A percentile compares a stretch with the other conserved stretches of the same genome.
Conservation (phyloP, 306 rosid genomes). For the Fagus crenata region DNA sequence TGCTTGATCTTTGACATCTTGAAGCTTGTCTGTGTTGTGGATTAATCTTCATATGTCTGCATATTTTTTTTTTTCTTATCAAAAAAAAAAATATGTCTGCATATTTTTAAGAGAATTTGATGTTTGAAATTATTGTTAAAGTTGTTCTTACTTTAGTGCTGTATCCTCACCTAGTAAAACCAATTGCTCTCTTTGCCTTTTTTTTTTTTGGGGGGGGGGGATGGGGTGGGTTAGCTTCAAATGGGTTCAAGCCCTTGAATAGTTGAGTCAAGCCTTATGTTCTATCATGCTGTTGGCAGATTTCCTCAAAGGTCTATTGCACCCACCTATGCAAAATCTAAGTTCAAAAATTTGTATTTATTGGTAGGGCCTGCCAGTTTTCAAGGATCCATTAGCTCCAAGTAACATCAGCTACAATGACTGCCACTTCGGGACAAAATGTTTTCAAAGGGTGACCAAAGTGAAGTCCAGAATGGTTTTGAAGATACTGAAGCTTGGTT, state of each 20-base stretch:
- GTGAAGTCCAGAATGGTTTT: constrained; percentile 88
- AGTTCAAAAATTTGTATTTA: constrained; percentile 1
- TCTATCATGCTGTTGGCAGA: background rate
- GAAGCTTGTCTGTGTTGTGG: constrained; percentile 15
- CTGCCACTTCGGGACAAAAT: constrained; percentile 91
- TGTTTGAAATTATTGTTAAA: background rate
- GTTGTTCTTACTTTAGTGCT: background rate
- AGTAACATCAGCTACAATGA: constrained; percentile 65
- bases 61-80: too few relatives aligned
- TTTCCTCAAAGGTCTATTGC: background rate
- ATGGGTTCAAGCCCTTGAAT: background rate
- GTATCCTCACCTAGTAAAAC: background rate
- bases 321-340: constrained; percentile 3
- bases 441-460: constrained; percentile 95
- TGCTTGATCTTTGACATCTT: background rate
- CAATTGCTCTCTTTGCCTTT: too few relatives aligned
- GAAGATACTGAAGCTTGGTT: constrained; percentile 76
- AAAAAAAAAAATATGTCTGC: too few relatives aligned
- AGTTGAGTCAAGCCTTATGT: background rate
- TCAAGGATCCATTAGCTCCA: constrained; percentile 70
- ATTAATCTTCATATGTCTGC: background rate
- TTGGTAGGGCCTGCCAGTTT: constrained; percentile 86
- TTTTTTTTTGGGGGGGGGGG: too few relatives aligned
- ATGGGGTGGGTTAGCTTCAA: background rate
- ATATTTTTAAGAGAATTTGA: background rate